phyloP scores from a whole-genome alignment of 2,329 filamentous ascomycete genomes.

The Ceratocystis diversiconidia region DNA sequence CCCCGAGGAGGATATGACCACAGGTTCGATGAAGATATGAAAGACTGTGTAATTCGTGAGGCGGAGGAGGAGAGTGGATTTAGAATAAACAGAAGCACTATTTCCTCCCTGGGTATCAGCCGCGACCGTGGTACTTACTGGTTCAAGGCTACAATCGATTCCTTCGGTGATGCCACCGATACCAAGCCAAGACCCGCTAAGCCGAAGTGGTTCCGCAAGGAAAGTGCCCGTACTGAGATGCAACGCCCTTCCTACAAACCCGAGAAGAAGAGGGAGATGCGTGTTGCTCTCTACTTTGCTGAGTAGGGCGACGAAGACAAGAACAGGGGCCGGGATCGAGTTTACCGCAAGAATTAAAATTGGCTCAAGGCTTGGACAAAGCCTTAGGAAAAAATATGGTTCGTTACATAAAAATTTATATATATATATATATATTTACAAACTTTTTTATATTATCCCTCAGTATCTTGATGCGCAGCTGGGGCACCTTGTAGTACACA shows the following conservation, averaged over 20 bases:
- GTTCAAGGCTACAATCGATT: not conserved
- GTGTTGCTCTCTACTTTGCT: not conserved
- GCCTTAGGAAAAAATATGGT: too few relatives aligned
- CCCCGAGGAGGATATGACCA: not conserved
- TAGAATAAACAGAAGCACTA: not conserved
- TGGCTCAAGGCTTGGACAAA: too few relatives aligned
- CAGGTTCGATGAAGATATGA: rapidly evolving
- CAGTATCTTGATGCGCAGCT: too few relatives aligned
- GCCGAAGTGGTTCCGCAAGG: not conserved
- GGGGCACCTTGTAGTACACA: too few relatives aligned
- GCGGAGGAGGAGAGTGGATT: not conserved
- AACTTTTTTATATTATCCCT: too few relatives aligned
- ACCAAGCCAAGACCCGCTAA: not conserved
- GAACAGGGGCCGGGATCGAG: too few relatives aligned
- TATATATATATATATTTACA: too few relatives aligned
- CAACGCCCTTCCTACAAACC: not conserved
- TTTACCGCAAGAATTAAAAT: too few relatives aligned
- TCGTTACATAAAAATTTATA: too few relatives aligned
- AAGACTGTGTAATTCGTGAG: not conserved
- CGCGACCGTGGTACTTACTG: not conserved
- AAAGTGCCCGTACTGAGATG: not conserved
- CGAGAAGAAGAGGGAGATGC: not conserved
- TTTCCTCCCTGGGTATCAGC: not conserved
- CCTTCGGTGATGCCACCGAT: not conserved
- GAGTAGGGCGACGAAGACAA: not conserved